These are phyloP conservation scores for Trichoderma oligosporum DNA, from an alignment of 2,329 filamentous ascomycete species.

Conservation along the genomic window DNA sequence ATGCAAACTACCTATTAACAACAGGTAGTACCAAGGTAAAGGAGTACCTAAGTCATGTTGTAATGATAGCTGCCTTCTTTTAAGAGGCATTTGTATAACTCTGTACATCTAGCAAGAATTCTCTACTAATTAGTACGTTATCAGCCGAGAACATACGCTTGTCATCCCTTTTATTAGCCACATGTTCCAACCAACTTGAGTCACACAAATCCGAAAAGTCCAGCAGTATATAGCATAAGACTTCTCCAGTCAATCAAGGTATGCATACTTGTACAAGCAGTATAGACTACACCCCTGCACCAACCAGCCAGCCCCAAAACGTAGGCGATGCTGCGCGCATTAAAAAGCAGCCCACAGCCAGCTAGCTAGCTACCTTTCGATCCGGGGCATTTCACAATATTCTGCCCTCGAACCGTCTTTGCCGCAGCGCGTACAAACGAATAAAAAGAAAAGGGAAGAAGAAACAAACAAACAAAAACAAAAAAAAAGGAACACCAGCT, in stretches of 20 bases:
- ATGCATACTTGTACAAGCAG: background rate
- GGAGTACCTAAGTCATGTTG: background rate
- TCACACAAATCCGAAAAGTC: background rate
- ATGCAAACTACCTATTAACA: too few species aligned
- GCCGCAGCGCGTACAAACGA: slow-evolving; percentile 21
- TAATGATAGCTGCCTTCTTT: slow-evolving; percentile 2
- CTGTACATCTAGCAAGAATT: slow-evolving; percentile 7
- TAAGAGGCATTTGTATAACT: slow-evolving; percentile 13
- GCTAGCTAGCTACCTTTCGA: slow-evolving; percentile 1
- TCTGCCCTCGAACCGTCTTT: slow-evolving; percentile 43
- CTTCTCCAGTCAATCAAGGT: slow-evolving; percentile 1
- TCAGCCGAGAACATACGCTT: background rate
- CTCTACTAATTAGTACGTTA: background rate
- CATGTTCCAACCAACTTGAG: background rate
- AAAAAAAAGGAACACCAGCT: background rate
- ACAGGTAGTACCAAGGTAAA: background rate
- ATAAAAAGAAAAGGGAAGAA: too few species aligned
- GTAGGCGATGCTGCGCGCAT: background rate
- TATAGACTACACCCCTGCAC: background rate
- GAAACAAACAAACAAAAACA: slow-evolving; percentile 14
- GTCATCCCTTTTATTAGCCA: background rate
- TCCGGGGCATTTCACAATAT: slow-evolving; percentile 60
- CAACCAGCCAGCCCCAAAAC: background rate
- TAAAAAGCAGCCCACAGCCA: too few species aligned
- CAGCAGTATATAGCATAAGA: background rate